phyloP scores from a whole-genome alignment of 768 basidiomycete genomes.

The Asterophora lycoperdoides region DNA sequence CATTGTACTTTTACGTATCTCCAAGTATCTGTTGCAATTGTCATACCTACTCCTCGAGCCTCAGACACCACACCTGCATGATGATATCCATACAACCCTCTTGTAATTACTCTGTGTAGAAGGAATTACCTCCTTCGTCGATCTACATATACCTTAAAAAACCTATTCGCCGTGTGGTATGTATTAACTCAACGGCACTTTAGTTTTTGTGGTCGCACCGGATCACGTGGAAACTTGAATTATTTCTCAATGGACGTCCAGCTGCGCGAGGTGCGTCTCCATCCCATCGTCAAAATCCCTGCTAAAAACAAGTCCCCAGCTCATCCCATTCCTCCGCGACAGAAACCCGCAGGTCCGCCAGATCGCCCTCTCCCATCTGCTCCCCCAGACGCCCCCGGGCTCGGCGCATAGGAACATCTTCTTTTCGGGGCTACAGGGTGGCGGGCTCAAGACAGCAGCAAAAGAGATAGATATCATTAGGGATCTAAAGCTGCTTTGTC shows the following conservation, averaged over 20 bases:
- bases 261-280: constrained; percentile 39
- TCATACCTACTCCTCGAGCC: no score
- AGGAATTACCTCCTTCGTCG: no score
- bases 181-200: no score
- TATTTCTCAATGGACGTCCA: constrained; percentile 38
- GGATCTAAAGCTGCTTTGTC: constrained; percentile 82
- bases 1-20: no score
- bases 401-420: constrained; percentile 74
- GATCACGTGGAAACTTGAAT: constrained; percentile 33
- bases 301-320: constrained; percentile 35
- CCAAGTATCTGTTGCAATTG: no score
- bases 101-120: no score
- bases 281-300: background rate
- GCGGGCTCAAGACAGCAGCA: constrained; percentile 47
- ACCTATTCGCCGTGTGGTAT: no score
- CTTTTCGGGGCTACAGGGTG: constrained; percentile 53
- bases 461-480: constrained; percentile 67
- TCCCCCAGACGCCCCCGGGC: constrained; percentile 72
- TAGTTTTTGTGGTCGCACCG: no score
- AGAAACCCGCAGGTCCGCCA: constrained; percentile 84
- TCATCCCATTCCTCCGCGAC: constrained; percentile 81
- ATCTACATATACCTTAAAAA: no score
- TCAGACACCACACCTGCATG: no score
- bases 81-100: no score
- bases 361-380: constrained; percentile 78